A percentile compares a stretch with the other conserved stretches of the same genome.
Evolutionary conservation across 345 rosid genomes (phyloP).

Genomic region (Murraya paniculata): DNA sequence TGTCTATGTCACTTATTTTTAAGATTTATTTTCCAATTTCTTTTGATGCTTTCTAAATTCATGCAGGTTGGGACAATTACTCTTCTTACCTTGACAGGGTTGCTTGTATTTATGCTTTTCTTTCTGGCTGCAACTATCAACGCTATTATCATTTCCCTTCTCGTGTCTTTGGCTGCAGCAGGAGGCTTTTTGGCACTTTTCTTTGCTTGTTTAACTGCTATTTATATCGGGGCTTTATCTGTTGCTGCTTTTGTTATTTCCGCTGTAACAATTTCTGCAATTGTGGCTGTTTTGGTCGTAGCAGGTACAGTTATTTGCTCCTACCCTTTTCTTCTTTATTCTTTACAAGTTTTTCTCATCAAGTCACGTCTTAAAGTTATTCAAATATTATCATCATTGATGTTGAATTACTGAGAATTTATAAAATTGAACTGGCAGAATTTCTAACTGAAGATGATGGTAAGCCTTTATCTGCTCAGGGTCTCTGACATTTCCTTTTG

Average conservation of each 20-base stretch:
- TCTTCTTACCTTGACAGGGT: conserved; percentile 67
- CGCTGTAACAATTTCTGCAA: conserved; percentile 57
- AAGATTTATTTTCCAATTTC: not conserved
- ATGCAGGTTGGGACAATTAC: conserved; percentile 74
- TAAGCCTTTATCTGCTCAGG: not conserved
- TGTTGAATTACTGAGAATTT: not conserved
- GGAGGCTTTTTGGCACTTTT: conserved; percentile 88
- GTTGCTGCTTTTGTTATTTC: conserved; percentile 71
- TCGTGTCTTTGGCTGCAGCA: conserved; percentile 79
- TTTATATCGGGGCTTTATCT: conserved; percentile 76
- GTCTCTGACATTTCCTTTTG: not conserved
- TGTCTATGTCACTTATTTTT: not conserved
- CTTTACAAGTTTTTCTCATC: not conserved
- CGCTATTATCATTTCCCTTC: conserved; percentile 67
- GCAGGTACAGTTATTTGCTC: conserved; percentile 50
- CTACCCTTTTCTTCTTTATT: not conserved
- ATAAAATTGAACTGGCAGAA: not conserved
- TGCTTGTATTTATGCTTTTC: conserved; percentile 70
- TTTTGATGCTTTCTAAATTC: conserved; percentile 8
- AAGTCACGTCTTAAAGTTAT: not conserved
- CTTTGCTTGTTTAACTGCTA: conserved; percentile 57
- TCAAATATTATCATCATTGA: not conserved
- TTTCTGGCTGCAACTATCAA: conserved; percentile 74
- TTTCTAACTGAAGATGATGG: not conserved
- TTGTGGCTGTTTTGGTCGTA: conserved; percentile 49